Conservation (phyloP, 345 rosid genomes). For the Erucastrum elatum region DNA sequence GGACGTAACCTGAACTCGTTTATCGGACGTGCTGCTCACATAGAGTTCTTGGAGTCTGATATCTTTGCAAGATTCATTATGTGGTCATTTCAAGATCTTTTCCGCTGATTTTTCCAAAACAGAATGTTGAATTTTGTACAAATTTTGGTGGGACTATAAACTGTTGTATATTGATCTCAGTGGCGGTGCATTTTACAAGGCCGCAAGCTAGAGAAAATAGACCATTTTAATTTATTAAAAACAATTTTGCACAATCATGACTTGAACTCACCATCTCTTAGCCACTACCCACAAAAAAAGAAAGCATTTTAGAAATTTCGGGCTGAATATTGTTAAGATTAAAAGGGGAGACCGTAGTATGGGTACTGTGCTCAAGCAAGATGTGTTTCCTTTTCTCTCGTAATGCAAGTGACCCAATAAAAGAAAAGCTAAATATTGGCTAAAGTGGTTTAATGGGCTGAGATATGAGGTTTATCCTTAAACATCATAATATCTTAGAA, state of each 20-base stretch:
- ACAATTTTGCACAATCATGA: not conserved
- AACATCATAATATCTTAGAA: not conserved
- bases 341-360: too few species aligned
- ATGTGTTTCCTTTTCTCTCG: too few species aligned
- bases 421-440: too few species aligned
- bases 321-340: too few species aligned
- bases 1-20: slow-evolving; percentile 82
- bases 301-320: too few species aligned
- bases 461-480: too few species aligned
- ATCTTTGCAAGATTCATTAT: slow-evolving; percentile 78
- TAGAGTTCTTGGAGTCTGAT: slow-evolving; percentile 89
- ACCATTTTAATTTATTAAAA: not conserved
- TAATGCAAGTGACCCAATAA: too few species aligned
- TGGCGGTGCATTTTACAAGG: not conserved
- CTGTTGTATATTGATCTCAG: not conserved
- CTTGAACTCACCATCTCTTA: not conserved
- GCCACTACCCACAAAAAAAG: too few species aligned
- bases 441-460: too few species aligned
- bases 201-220: not conserved
- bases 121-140: not conserved
- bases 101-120: slow-evolving; percentile 41
- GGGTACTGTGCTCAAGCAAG: too few species aligned
- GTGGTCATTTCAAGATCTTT: slow-evolving; percentile 90
- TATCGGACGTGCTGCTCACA: slow-evolving; percentile 95
- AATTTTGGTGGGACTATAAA: not conserved